phyloP scores from a whole-genome alignment of 225 moss, liverwort and hornwort species.

The Polytrichum formosum region DNA sequence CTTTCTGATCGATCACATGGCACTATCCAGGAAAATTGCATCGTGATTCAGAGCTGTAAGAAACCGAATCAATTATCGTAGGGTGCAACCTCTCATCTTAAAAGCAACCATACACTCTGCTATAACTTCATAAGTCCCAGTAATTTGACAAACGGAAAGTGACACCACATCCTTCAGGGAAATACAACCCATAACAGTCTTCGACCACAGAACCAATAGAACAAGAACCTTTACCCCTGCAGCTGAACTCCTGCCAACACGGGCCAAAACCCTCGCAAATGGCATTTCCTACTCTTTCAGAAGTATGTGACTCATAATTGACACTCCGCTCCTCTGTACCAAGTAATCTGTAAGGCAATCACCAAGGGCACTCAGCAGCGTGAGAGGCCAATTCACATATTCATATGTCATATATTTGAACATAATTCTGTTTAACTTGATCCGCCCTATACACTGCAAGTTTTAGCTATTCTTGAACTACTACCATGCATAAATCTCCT shows the following conservation, averaged over 20 bases:
- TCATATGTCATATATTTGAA: not conserved
- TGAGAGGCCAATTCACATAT: not conserved
- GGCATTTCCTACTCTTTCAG: conserved; percentile 26
- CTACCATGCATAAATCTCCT: not conserved
- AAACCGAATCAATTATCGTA: not conserved
- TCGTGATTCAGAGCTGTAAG: not conserved
- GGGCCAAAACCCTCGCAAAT: conserved; percentile 15
- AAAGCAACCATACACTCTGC: not conserved
- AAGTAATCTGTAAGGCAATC: conserved; percentile 33
- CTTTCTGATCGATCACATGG: not conserved
- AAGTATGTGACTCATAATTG: conserved; percentile 35
- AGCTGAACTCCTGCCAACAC: conserved; percentile 22
- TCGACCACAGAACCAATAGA: not conserved
- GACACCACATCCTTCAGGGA: not conserved
- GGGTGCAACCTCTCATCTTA: not conserved
- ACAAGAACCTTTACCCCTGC: conserved; percentile 12
- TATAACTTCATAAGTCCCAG: not conserved
- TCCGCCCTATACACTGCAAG: not conserved
- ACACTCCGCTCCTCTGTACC: conserved; percentile 30
- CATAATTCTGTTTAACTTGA: no score
- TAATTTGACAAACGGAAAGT: not conserved
- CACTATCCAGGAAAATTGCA: not conserved
- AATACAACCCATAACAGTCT: not conserved
- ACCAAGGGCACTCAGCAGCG: not conserved
- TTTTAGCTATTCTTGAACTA: not conserved